These are phyloP conservation scores for Picea mariana DNA, from an alignment of 83 land plant species.

Conservation along the genomic window DNA sequence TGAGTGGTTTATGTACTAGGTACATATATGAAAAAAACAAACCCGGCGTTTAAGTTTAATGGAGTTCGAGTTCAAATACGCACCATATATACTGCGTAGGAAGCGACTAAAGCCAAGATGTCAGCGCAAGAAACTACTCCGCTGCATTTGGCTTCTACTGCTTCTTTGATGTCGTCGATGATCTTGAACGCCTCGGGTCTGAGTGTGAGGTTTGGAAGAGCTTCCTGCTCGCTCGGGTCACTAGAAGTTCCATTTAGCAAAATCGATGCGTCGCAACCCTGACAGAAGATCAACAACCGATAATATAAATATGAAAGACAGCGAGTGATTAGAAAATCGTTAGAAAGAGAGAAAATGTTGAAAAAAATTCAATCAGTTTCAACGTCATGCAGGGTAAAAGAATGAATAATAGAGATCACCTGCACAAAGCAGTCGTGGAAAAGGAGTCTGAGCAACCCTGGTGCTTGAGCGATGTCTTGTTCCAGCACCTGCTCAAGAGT, in stretches of 20 bases:
- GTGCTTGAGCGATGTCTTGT: slow-evolving; percentile 15
- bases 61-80: too few relatives aligned
- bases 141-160: slow-evolving; percentile 39
- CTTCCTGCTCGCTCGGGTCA: slow-evolving; percentile 55
- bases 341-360: not conserved
- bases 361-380: not conserved
- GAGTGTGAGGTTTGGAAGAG: slow-evolving; percentile 58
- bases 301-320: not conserved
- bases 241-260: slow-evolving; percentile 58
- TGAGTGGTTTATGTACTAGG: too few relatives aligned
- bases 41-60: too few relatives aligned
- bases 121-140: slow-evolving; percentile 75
- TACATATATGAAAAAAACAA: too few relatives aligned
- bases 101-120: slow-evolving; percentile 57
- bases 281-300: not conserved
- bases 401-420: not conserved
- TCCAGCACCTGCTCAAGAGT: not conserved
- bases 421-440: slow-evolving; percentile 34
- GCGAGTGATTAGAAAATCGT: not conserved
- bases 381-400: not conserved
- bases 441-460: slow-evolving; percentile 30
- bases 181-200: slow-evolving; percentile 45
- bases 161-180: slow-evolving; percentile 52
- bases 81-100: slow-evolving; percentile 52
- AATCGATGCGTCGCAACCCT: slow-evolving; percentile 85